Evolutionary conservation across 495 filamentous ascomycete genomes (phyloP).

Genomic region (Penicillium paxilli): DNA sequence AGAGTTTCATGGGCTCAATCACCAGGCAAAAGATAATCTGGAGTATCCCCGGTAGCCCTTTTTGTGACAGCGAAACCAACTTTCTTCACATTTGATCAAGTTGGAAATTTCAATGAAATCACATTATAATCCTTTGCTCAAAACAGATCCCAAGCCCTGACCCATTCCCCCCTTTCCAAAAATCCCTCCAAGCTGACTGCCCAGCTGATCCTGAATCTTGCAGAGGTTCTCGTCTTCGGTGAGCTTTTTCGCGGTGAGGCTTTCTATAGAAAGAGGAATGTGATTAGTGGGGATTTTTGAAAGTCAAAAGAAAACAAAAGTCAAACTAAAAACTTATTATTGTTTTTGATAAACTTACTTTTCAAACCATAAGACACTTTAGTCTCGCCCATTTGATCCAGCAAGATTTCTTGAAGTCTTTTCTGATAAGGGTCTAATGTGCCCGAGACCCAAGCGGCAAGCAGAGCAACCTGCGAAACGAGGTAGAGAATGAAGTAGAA

Average conservation of each 20-base stretch:
- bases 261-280: conserved; percentile 12
- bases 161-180: conserved; percentile 24
- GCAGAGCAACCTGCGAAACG: conserved; percentile 18
- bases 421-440: conserved; percentile 36
- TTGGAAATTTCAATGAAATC: not conserved
- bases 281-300: not conserved
- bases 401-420: conserved; percentile 43
- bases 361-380: conserved; percentile 43
- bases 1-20: too few species aligned
- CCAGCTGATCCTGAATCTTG: conserved; percentile 36
- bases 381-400: conserved; percentile 55
- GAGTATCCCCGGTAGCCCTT: too few species aligned
- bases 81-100: too few species aligned
- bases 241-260: conserved; percentile 32
- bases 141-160: conserved; percentile 20
- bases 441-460: conserved; percentile 36
- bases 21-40: too few species aligned
- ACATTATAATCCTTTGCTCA: conserved; percentile 21
- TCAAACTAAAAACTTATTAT: too few species aligned
- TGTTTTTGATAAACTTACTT: too few species aligned
- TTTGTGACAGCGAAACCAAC: too few species aligned
- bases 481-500: conserved; percentile 27
- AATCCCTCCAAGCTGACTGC: conserved; percentile 23
- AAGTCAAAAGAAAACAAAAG: not conserved
- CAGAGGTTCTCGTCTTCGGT: conserved; percentile 35